These are phyloP conservation scores for Trichosanthes cucumerina DNA, from an alignment of 306 rosid species.

Conservation along the genomic window DNA sequence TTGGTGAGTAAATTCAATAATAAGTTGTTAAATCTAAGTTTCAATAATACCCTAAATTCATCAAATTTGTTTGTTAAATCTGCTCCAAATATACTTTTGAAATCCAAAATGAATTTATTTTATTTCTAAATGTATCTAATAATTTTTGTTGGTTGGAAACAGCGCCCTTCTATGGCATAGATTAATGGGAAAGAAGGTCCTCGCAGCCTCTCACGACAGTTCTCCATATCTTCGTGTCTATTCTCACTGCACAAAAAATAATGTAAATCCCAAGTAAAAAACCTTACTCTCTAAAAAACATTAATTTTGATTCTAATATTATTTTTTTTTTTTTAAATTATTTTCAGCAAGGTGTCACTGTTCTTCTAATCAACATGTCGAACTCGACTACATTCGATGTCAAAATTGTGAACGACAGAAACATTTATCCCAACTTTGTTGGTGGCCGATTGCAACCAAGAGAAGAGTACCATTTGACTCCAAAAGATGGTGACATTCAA, in stretches of 20 bases:
- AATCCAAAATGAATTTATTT: no score
- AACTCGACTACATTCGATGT: conserved; percentile 32
- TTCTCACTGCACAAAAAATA: conserved; percentile 15
- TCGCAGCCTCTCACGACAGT: not conserved
- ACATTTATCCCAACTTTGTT: not conserved
- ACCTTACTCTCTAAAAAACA: no score
- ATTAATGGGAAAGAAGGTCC: conserved; percentile 11
- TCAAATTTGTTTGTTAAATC: no score
- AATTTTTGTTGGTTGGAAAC: not conserved
- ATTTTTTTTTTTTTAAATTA: not conserved
- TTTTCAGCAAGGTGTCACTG: conserved; percentile 35
- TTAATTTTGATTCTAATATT: not conserved
- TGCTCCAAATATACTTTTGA: no score
- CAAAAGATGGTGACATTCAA: conserved; percentile 41
- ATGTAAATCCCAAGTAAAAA: conserved; percentile 3
- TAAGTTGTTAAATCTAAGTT: no score
- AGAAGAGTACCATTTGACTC: conserved; percentile 59
- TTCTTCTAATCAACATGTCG: conserved; percentile 50
- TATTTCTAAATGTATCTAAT: no score
- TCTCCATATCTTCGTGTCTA: conserved; percentile 14
- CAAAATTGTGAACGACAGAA: conserved; percentile 20
- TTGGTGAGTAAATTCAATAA: no score
- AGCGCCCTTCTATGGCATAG: conserved; percentile 15
- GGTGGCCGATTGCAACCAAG: not conserved
- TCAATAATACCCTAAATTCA: no score